Conservation (phyloP, 306 rosid species). For the Prunus mume region DNA sequence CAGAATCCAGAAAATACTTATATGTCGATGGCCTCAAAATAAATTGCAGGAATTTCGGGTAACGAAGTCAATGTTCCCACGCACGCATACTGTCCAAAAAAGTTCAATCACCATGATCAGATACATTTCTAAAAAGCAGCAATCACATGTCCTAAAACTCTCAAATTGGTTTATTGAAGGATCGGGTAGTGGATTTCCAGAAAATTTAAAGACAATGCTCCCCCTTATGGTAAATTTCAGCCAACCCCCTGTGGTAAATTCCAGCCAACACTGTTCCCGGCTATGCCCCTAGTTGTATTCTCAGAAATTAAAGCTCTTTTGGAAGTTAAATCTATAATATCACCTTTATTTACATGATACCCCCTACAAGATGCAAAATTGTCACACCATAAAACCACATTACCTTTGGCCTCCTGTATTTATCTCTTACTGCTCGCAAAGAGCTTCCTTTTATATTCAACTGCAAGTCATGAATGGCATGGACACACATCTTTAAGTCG, state of each 20-base stretch:
- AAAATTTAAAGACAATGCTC: background rate
- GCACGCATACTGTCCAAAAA: slow-evolving; percentile 31
- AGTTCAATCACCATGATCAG: background rate
- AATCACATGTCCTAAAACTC: background rate
- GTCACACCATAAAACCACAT: background rate
- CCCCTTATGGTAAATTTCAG: background rate
- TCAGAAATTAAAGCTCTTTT: background rate
- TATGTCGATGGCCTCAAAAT: slow-evolving; percentile 33
- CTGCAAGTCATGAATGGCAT: slow-evolving; percentile 42
- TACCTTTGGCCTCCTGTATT: slow-evolving; percentile 43
- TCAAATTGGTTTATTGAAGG: background rate
- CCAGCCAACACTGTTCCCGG: background rate
- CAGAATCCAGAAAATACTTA: slow-evolving; percentile 7
- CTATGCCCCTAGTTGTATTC: background rate
- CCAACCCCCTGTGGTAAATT: background rate
- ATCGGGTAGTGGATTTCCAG: background rate
- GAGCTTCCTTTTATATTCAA: slow-evolving; percentile 23
- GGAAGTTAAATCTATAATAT: slow-evolving; percentile 1
- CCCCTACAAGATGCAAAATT: background rate
- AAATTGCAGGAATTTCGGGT: slow-evolving; percentile 39
- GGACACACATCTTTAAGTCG: slow-evolving; percentile 40
- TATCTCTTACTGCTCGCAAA: slow-evolving; percentile 32
- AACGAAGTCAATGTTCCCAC: slow-evolving; percentile 28
- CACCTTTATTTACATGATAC: background rate
- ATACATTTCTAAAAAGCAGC: background rate